Evolutionary conservation across 2,329 filamentous ascomycete species (phyloP).

Genomic region (Purpureocillium lavendulum): DNA sequence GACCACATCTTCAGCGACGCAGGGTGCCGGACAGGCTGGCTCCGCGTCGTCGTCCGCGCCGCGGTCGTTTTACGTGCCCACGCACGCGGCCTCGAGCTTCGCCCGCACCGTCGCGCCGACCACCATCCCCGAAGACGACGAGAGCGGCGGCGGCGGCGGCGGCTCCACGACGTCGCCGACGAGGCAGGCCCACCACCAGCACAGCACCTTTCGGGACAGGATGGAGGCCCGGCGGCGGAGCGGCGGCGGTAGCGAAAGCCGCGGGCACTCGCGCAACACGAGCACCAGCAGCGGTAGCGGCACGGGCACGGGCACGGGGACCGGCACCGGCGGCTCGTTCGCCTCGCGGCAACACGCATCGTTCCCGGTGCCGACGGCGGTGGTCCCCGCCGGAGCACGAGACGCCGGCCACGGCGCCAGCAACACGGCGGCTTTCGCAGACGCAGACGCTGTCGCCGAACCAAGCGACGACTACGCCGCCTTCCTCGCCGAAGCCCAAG

Average conservation of each 20-base stretch:
- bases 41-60: not conserved
- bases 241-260: not conserved
- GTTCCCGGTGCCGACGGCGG: too few relatives aligned
- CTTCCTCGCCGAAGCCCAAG: conserved; percentile 13
- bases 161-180: too few relatives aligned
- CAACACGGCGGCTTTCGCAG: too few relatives aligned
- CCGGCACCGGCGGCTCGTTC: too few relatives aligned
- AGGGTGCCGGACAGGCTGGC: too few relatives aligned
- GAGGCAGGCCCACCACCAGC: not conserved
- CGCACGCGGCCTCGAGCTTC: conserved; percentile 21
- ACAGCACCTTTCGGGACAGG: not conserved
- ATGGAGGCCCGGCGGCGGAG: not conserved
- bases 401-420: too few relatives aligned
- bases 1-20: too few relatives aligned
- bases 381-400: too few relatives aligned
- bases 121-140: conserved; percentile 8
- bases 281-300: not conserved
- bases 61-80: conserved; percentile 15
- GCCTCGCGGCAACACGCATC: too few relatives aligned
- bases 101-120: conserved; percentile 9
- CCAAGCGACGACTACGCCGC: conserved; percentile 13
- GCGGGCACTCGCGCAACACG: too few relatives aligned
- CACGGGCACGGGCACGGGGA: too few relatives aligned
- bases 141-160: not conserved
- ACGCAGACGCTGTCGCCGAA: too few relatives aligned